Evolutionary conservation across 225 moss, liverwort and hornwort genomes (phyloP).

Genomic region (Sphagnum tenellum): DNA sequence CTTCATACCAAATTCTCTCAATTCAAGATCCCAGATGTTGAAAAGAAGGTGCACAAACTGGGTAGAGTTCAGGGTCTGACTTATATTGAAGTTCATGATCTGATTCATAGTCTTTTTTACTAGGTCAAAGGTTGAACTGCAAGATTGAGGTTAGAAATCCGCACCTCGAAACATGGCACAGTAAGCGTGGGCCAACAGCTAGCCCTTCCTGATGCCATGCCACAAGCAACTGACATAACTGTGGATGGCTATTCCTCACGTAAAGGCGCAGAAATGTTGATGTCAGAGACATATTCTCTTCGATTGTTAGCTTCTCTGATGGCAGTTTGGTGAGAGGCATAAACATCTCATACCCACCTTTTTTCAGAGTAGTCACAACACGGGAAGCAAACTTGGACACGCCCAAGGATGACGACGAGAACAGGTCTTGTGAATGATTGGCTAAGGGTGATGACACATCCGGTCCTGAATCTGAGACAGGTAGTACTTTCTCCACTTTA

Average conservation of each 20-base stretch:
- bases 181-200: conserved; percentile 77
- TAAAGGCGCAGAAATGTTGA: conserved; percentile 65
- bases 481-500: conserved; percentile 25
- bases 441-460: conserved; percentile 10
- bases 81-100: no score
- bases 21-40: no score
- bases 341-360: conserved; percentile 71
- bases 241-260: conserved; percentile 60
- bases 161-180: conserved; percentile 75
- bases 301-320: conserved; percentile 36
- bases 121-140: no score
- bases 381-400: conserved; percentile 66
- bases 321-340: conserved; percentile 45
- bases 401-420: conserved; percentile 31
- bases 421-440: conserved; percentile 26
- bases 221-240: conserved; percentile 68
- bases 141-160: no score
- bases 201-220: conserved; percentile 82
- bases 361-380: conserved; percentile 62
- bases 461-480: conserved; percentile 14
- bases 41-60: no score
- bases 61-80: no score
- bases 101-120: no score
- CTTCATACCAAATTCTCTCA: no score
- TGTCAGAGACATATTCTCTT: conserved; percentile 65